These are phyloP conservation scores for Calycina herbarum DNA, from an alignment of 2,329 filamentous ascomycete species.

Conservation along the genomic window DNA sequence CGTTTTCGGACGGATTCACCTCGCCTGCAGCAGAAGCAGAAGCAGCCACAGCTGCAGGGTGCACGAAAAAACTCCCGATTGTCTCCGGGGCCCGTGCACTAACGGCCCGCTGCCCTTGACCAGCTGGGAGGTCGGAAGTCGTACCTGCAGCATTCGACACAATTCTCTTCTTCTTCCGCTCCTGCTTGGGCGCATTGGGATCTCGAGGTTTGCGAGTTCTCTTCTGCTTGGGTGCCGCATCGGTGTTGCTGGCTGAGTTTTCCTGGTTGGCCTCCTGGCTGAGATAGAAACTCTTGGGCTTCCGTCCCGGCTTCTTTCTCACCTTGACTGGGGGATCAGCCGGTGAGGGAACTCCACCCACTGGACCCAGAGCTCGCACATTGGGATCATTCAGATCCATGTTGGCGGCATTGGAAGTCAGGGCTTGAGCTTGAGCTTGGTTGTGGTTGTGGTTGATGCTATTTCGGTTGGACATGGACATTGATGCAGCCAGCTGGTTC, in stretches of 20 bases:
- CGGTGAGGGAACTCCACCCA: slow-evolving; percentile 19
- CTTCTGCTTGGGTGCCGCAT: slow-evolving; percentile 44
- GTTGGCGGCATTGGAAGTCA: slow-evolving; percentile 3
- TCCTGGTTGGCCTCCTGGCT: slow-evolving; percentile 1
- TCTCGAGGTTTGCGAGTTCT: slow-evolving; percentile 59
- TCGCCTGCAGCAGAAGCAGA: background rate
- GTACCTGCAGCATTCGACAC: background rate
- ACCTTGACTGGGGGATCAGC: slow-evolving; percentile 1
- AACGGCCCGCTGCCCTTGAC: slow-evolving; percentile 4
- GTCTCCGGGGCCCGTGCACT: slow-evolving; percentile 2
- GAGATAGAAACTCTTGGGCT: slow-evolving; percentile 55
- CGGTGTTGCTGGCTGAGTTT: slow-evolving; percentile 44
- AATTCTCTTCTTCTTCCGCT: slow-evolving; percentile 29
- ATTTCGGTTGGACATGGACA: slow-evolving; percentile 25
- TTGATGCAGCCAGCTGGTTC: slow-evolving; percentile 43
- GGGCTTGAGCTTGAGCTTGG: background rate
- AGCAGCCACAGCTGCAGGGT: background rate
- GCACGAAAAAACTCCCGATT: slow-evolving; percentile 7
- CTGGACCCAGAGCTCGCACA: background rate
- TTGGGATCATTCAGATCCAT: background rate
- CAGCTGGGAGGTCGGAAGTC: background rate
- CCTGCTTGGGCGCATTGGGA: slow-evolving; percentile 50
- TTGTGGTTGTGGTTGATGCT: slow-evolving; percentile 13
- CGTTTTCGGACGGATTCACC: slow-evolving; percentile 33
- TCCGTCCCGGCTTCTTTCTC: slow-evolving; percentile 64